Conservation (phyloP, 169 alveolate genomes). For the Cryptosporidium sp. region DNA sequence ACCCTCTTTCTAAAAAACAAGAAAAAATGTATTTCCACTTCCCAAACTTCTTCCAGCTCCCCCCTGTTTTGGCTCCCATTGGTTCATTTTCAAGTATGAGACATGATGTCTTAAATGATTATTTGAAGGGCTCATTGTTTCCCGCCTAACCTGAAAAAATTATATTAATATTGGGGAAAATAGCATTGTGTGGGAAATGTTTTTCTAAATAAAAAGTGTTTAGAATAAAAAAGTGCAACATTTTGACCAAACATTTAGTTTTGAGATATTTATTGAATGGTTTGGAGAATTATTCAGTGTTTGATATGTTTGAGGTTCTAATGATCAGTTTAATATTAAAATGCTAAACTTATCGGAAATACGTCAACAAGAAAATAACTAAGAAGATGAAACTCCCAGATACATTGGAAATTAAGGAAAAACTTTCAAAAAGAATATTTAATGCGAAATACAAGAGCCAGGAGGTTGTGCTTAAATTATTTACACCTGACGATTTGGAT, state of each 20-base stretch:
- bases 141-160: slow-evolving; percentile 21
- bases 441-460: neutral
- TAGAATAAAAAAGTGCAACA: neutral
- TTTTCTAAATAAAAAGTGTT: neutral
- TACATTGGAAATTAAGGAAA: slow-evolving; percentile 8
- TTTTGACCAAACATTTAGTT: neutral
- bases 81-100: slow-evolving; percentile 49
- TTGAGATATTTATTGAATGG: neutral
- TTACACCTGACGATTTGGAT: slow-evolving; percentile 34
- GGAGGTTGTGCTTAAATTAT: slow-evolving; percentile 31
- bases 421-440: slow-evolving; percentile 51
- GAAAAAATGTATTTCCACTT: neutral
- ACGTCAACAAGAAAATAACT: neutral
- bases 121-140: slow-evolving; percentile 11
- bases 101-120: slow-evolving; percentile 70
- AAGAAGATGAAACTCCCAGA: slow-evolving; percentile 18
- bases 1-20: slow-evolving; percentile 4
- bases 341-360: neutral
- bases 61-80: slow-evolving; percentile 19
- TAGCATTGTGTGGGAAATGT: slow-evolving; percentile 7
- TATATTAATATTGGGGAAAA: neutral
- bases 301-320: neutral
- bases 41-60: neutral
- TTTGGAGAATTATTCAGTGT: neutral
- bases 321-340: neutral